Percentiles rank a stretch among this genome's conserved stretches.
These are phyloP conservation scores for Clitopilus passeckerianus DNA, from an alignment of 768 basidiomycete genomes.

Conservation along the genomic window DNA sequence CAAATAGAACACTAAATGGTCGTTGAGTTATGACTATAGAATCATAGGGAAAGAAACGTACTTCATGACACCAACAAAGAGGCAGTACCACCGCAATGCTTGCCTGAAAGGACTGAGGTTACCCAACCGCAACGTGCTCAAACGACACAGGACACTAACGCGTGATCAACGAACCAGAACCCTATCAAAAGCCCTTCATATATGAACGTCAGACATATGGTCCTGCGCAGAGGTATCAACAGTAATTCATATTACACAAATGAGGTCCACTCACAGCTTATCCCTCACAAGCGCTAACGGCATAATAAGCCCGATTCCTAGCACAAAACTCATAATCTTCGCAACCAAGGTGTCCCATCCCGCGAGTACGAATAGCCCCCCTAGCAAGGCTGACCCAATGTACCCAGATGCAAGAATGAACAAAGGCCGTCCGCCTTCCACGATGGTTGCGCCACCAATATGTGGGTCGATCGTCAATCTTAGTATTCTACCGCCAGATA, in stretches of 20 bases:
- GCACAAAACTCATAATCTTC: conserved; percentile 88
- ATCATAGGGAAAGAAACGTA: conserved; percentile 24
- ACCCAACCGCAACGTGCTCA: neutral
- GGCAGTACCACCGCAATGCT: conserved; percentile 79
- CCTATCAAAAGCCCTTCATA: conserved; percentile 88
- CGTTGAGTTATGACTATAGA: neutral
- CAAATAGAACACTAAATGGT: conserved; percentile 65
- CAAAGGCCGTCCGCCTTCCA: conserved; percentile 71
- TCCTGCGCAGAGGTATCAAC: conserved; percentile 45
- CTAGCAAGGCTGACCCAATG: conserved; percentile 76
- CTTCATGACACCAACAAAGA: conserved; percentile 86
- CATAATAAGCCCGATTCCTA: conserved; percentile 81
- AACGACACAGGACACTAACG: conserved; percentile 37
- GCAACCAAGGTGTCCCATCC: conserved; percentile 88
- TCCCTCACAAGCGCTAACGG: conserved; percentile 85
- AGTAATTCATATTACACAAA: neutral
- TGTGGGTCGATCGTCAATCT: conserved; percentile 84
- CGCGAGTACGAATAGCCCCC: conserved; percentile 77
- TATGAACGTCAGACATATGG: conserved; percentile 73
- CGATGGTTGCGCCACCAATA: conserved; percentile 69
- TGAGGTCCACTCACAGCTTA: conserved; percentile 62
- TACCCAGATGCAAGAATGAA: conserved; percentile 78
- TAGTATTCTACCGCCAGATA: conserved; percentile 74
- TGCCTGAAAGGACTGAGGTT: conserved; percentile 35
- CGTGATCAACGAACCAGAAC: conserved; percentile 95